Percentiles rank a stretch among this genome's conserved stretches.
Evolutionary conservation across 495 filamentous ascomycete species (phyloP).

Genomic region (Niebla homalea): DNA sequence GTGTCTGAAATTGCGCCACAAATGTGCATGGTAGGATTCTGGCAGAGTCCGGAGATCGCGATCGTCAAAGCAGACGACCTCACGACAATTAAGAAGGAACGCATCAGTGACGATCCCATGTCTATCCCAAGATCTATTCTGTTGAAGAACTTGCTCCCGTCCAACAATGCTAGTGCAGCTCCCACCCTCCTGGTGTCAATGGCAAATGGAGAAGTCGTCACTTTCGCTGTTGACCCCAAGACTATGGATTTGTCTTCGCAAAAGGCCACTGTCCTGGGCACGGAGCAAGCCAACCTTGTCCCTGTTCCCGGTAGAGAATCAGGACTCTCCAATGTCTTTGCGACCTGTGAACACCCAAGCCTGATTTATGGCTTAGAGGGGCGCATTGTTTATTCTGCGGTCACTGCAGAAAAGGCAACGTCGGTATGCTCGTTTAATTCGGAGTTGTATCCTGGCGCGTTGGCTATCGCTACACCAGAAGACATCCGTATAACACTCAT

Average conservation of each 20-base stretch:
- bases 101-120: slow-evolving; percentile 41
- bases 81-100: slow-evolving; percentile 46
- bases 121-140: slow-evolving; percentile 74
- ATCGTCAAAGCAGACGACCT: slow-evolving; percentile 53
- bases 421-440: slow-evolving; percentile 71
- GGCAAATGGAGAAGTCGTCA: slow-evolving; percentile 86
- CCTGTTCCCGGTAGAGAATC: slow-evolving; percentile 36
- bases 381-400: slow-evolving; percentile 80
- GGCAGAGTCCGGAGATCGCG: slow-evolving; percentile 60
- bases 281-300: slow-evolving; percentile 69
- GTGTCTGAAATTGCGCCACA: slow-evolving; percentile 32
- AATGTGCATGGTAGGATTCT: slow-evolving; percentile 71
- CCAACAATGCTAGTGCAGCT: slow-evolving; percentile 27
- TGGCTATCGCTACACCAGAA: slow-evolving; percentile 63
- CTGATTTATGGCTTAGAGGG: slow-evolving; percentile 83
- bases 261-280: slow-evolving; percentile 76
- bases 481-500: slow-evolving; percentile 72
- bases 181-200: slow-evolving; percentile 84
- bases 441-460: slow-evolving; percentile 64
- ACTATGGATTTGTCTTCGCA: slow-evolving; percentile 50
- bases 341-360: slow-evolving; percentile 85
- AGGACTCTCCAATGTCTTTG: slow-evolving; percentile 68
- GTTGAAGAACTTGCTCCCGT: slow-evolving; percentile 52
- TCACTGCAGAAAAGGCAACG: slow-evolving; percentile 80
- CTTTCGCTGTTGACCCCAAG: slow-evolving; percentile 53